Evolutionary conservation across 306 rosid genomes (phyloP).

Genomic region (Styphnolobium japonicum): DNA sequence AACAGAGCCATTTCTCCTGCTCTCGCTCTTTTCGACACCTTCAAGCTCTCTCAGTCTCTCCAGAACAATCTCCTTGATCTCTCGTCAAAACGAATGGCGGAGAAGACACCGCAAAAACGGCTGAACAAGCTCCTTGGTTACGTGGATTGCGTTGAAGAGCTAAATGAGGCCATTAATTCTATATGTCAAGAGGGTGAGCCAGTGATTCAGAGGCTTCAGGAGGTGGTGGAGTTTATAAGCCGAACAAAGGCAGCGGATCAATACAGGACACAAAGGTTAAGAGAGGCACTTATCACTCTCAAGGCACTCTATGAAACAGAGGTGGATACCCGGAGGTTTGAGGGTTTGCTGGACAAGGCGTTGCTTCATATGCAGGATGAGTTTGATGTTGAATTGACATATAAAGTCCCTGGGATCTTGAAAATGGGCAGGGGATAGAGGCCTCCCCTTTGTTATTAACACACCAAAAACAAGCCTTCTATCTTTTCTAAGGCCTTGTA

Average conservation of each 20-base stretch:
- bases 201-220: conserved; percentile 80
- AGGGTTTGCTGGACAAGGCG: conserved; percentile 77
- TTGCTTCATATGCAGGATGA: conserved; percentile 78
- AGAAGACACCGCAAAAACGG: conserved; percentile 30
- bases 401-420: too few species aligned
- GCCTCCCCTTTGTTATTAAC: too few species aligned
- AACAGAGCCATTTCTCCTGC: conserved; percentile 75
- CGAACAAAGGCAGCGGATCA: conserved; percentile 76
- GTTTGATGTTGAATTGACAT: too few species aligned
- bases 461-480: too few species aligned
- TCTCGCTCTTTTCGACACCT: conserved; percentile 48
- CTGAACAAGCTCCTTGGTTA: conserved; percentile 49
- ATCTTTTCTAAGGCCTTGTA: too few species aligned
- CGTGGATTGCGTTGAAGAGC: conserved; percentile 57
- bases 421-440: too few species aligned
- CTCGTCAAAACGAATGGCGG: conserved; percentile 33
- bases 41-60: conserved; percentile 54
- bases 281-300: conserved; percentile 66
- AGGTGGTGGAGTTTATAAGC: conserved; percentile 90
- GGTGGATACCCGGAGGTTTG: conserved; percentile 70
- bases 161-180: conserved; percentile 41
- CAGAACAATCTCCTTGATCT: conserved; percentile 49
- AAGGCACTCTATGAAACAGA: conserved; percentile 74
- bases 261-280: conserved; percentile 49
- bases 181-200: conserved; percentile 64